These are phyloP conservation scores for Ophiocordyceps camponoti-leonardi DNA, from an alignment of 2,329 filamentous ascomycete species.

Conservation along the genomic window DNA sequence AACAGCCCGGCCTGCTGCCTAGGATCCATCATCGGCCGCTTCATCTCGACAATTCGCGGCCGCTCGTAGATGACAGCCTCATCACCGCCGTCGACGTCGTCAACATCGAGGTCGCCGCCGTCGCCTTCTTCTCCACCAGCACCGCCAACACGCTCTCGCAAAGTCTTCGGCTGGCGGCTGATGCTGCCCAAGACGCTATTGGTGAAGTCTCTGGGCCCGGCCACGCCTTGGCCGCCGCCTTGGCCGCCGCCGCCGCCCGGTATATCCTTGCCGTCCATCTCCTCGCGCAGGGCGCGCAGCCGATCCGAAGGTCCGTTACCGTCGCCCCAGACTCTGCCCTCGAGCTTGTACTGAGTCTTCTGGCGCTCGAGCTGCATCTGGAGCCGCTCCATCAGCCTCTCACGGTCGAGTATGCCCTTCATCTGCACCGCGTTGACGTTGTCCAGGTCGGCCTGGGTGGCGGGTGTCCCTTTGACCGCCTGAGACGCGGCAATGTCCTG, in stretches of 20 bases:
- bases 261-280: slow-evolving; percentile 56
- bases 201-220: slow-evolving; percentile 45
- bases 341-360: slow-evolving; percentile 94
- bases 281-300: slow-evolving; percentile 76
- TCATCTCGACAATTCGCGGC: slow-evolving; percentile 63
- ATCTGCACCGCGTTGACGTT: slow-evolving; percentile 58
- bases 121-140: no score
- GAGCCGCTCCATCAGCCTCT: slow-evolving; percentile 79
- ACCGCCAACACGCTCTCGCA: slow-evolving; percentile 22
- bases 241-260: slow-evolving; percentile 19
- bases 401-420: slow-evolving; percentile 85
- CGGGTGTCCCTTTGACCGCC: slow-evolving; percentile 37
- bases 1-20: slow-evolving; percentile 50
- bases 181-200: slow-evolving; percentile 61
- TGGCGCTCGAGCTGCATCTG: slow-evolving; percentile 92
- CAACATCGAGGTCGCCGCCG: slow-evolving; percentile 19
- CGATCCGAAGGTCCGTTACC: slow-evolving; percentile 74
- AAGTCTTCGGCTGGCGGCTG: slow-evolving; percentile 39
- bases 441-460: slow-evolving; percentile 19
- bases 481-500: slow-evolving; percentile 90
- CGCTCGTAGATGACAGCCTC: slow-evolving; percentile 58
- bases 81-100: slow-evolving; percentile 25
- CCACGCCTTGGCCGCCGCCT: slow-evolving; percentile 35
- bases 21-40: slow-evolving; percentile 46
- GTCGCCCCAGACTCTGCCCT: slow-evolving; percentile 81